Conservation (phyloP, 23 red algal species). For the Cyanidiococcus yangmingshanensis region DNA sequence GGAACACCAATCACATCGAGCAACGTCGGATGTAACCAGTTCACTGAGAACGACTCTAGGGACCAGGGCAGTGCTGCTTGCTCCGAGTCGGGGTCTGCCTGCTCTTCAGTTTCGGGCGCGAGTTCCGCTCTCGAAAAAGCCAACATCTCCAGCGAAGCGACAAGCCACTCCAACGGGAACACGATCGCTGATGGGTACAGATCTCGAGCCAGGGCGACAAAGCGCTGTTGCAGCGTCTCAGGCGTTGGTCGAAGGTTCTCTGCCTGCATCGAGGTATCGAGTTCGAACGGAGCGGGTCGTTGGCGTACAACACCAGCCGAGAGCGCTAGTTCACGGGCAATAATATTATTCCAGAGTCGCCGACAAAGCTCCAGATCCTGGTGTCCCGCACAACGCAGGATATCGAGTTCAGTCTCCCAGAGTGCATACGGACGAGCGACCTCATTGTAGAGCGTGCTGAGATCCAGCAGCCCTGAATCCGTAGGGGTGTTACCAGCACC, state of each 20-base stretch:
- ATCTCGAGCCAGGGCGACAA: constrained; percentile 27
- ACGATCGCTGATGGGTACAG: constrained; percentile 48
- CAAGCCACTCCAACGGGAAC: constrained; percentile 35
- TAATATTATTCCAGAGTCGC: constrained; percentile 48
- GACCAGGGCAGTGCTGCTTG: background rate
- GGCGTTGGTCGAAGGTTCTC: background rate
- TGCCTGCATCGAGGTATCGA: background rate
- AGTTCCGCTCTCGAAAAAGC: constrained; percentile 4
- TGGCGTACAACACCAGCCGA: background rate
- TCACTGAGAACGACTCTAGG: constrained; percentile 9
- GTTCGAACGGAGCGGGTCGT: background rate
- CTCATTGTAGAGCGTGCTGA: constrained; percentile 62
- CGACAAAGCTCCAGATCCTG: constrained; percentile 44
- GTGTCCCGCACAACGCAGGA: constrained; percentile 51
- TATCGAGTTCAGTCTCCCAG: constrained; percentile 51
- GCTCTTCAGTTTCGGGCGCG: background rate
- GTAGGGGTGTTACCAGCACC: background rate
- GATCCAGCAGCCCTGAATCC: constrained; percentile 27
- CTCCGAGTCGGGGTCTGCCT: background rate
- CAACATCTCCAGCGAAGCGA: constrained; percentile 38
- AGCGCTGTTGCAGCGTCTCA: constrained; percentile 20
- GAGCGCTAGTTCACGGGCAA: constrained; percentile 29
- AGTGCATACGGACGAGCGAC: constrained; percentile 50
- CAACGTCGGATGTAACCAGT: constrained; percentile 1
- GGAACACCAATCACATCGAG: background rate